Evolutionary conservation across 2,329 filamentous ascomycete genomes (phyloP).

Genomic region (Acephala macrosclerotiorum): DNA sequence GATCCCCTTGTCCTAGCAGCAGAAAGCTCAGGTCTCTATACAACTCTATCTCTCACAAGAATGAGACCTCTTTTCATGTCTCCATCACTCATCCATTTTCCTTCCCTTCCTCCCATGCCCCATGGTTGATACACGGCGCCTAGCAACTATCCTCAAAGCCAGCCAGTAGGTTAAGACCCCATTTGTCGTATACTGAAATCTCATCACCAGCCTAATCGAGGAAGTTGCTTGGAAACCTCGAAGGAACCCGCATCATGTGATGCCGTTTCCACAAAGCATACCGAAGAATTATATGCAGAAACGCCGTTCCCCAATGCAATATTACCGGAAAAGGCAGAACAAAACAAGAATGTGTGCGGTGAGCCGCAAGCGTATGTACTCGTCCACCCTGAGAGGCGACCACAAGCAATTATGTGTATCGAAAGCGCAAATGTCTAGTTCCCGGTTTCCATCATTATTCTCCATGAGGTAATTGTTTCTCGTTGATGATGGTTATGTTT

Average conservation of each 20-base stretch:
- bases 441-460: slow-evolving; percentile 42
- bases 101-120: slow-evolving; percentile 12
- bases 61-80: slow-evolving; percentile 31
- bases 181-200: slow-evolving; percentile 35
- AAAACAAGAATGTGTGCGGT: slow-evolving; percentile 39
- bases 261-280: slow-evolving; percentile 21
- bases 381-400: slow-evolving; percentile 30
- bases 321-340: slow-evolving; percentile 42
- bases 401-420: slow-evolving; percentile 35
- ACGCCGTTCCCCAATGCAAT: slow-evolving; percentile 44
- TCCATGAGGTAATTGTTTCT: slow-evolving; percentile 29
- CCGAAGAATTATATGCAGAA: slow-evolving; percentile 43
- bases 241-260: slow-evolving; percentile 23
- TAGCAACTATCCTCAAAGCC: slow-evolving; percentile 17
- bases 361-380: slow-evolving; percentile 40
- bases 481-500: slow-evolving; percentile 32
- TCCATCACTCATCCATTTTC: slow-evolving; percentile 17
- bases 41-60: slow-evolving; percentile 30
- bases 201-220: slow-evolving; percentile 11
- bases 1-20: slow-evolving; percentile 19
- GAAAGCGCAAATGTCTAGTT: slow-evolving; percentile 40
- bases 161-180: slow-evolving; percentile 23
- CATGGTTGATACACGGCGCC: slow-evolving; percentile 39
- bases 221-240: slow-evolving; percentile 15
- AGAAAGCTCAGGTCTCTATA: slow-evolving; percentile 35